Evolutionary conservation across 164 flowering plant species (phyloP).

Genomic region (Magnolia sinica): DNA sequence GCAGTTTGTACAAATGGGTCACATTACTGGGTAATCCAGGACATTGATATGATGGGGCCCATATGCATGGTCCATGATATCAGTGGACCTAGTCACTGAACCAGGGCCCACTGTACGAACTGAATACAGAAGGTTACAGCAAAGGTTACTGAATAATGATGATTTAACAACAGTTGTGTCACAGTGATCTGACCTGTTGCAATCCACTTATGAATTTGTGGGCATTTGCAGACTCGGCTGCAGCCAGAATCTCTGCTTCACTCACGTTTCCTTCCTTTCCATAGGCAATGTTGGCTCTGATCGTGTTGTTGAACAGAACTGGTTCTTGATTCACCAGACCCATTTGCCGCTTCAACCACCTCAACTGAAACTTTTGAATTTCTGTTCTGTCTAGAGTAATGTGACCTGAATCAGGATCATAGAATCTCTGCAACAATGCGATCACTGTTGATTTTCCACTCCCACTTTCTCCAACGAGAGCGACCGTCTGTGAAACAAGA

Average conservation of each 20-base stretch:
- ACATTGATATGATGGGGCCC: background rate
- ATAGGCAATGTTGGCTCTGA: slow-evolving; percentile 49
- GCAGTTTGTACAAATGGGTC: too few relatives aligned
- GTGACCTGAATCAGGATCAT: slow-evolving; percentile 41
- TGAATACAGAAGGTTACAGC: background rate
- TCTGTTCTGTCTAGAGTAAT: slow-evolving; percentile 38
- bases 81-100: background rate
- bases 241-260: slow-evolving; percentile 42
- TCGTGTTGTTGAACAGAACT: slow-evolving; percentile 38
- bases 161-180: background rate
- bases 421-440: slow-evolving; percentile 41
- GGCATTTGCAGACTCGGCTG: slow-evolving; percentile 46
- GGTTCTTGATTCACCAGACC: slow-evolving; percentile 54
- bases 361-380: slow-evolving; percentile 30
- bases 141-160: background rate
- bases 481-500: slow-evolving; percentile 32
- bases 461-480: slow-evolving; percentile 51
- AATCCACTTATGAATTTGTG: slow-evolving; percentile 44
- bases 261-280: slow-evolving; percentile 39
- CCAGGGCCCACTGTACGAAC: background rate
- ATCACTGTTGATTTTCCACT: slow-evolving; percentile 43
- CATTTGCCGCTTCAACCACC: slow-evolving; percentile 49
- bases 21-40: too few relatives aligned
- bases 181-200: slow-evolving; percentile 29
- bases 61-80: too few relatives aligned